These are phyloP conservation scores for Linaria vulgaris DNA, from an alignment of 257 asterid species.

Conservation along the genomic window DNA sequence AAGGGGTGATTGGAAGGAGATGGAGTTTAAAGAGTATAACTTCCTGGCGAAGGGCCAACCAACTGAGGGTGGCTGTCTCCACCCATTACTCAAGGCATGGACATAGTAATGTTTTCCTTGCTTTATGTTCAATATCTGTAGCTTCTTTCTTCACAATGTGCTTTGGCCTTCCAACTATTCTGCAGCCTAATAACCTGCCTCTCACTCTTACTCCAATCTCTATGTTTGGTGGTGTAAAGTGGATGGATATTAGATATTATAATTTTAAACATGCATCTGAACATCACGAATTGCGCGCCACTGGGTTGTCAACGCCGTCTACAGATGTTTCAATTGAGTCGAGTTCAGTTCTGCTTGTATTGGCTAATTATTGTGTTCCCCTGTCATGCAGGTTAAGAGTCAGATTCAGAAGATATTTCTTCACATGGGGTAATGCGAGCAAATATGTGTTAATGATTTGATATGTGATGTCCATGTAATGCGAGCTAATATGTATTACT, in stretches of 20 bases:
- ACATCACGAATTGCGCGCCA: background rate
- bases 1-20: conserved; percentile 93
- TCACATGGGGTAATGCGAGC: conserved; percentile 71
- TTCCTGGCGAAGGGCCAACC: conserved; percentile 96
- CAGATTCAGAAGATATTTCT: conserved; percentile 89
- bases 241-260: background rate
- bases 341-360: background rate
- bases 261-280: background rate
- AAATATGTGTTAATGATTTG: background rate
- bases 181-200: background rate
- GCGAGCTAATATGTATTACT: background rate
- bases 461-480: conserved; percentile 39
- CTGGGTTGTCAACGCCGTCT: background rate
- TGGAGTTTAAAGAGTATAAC: conserved; percentile 92
- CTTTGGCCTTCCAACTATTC: conserved; percentile 9
- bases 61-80: conserved; percentile 92
- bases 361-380: conserved; percentile 6
- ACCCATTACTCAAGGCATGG: conserved; percentile 88
- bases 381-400: conserved; percentile 67
- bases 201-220: background rate
- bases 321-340: conserved; percentile 9
- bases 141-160: background rate
- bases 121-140: conserved; percentile 9
- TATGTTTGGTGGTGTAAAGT: background rate
- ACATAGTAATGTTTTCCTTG: conserved; percentile 12